Percentiles rank a stretch among this genome's conserved stretches.
Evolutionary conservation across 1,284 basidiomycete species (phyloP).

Genomic region (Ustilago nuda): DNA sequence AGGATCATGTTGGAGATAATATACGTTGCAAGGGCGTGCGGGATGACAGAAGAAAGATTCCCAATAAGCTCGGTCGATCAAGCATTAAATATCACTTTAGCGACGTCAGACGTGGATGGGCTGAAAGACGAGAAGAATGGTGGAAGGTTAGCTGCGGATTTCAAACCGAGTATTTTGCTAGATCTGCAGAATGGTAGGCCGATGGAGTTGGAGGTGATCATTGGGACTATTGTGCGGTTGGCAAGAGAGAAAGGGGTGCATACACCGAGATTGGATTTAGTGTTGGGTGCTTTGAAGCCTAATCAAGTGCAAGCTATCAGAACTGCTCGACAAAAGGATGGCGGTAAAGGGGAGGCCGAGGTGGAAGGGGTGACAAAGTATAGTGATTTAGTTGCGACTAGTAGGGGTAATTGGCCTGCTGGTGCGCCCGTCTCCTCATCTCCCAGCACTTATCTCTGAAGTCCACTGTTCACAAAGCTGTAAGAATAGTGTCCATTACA

Average conservation of each 20-base stretch:
- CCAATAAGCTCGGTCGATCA: conserved; percentile 52
- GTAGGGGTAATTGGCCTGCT: conserved; percentile 38
- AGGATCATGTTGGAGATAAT: conserved; percentile 71
- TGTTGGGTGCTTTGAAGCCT: conserved; percentile 57
- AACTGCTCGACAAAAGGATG: conserved; percentile 5
- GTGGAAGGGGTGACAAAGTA: conserved; percentile 9
- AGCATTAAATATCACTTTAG: conserved; percentile 51
- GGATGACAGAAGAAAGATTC: conserved; percentile 48
- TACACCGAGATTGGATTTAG: conserved; percentile 61
- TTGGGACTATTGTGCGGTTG: conserved; percentile 49
- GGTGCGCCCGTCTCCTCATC: conserved; percentile 35
- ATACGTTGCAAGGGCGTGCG: conserved; percentile 69
- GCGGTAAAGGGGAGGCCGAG: not conserved
- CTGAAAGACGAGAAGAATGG: conserved; percentile 12
- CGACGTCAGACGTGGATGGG: conserved; percentile 5
- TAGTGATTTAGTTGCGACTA: conserved; percentile 26
- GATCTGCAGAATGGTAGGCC: conserved; percentile 61
- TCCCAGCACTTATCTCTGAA: conserved; percentile 25
- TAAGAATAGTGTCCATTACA: no score
- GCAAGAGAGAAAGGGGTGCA: conserved; percentile 49
- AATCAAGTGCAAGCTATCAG: conserved; percentile 47
- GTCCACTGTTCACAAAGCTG: not conserved
- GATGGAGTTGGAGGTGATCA: conserved; percentile 63
- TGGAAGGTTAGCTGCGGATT: conserved; percentile 27
- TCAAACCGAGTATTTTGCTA: conserved; percentile 64